Percentiles rank a stretch among this genome's conserved stretches.
phyloP scores from a whole-genome alignment of 2,329 filamentous ascomycete genomes.

The Penicillium fuscoglaucum region DNA sequence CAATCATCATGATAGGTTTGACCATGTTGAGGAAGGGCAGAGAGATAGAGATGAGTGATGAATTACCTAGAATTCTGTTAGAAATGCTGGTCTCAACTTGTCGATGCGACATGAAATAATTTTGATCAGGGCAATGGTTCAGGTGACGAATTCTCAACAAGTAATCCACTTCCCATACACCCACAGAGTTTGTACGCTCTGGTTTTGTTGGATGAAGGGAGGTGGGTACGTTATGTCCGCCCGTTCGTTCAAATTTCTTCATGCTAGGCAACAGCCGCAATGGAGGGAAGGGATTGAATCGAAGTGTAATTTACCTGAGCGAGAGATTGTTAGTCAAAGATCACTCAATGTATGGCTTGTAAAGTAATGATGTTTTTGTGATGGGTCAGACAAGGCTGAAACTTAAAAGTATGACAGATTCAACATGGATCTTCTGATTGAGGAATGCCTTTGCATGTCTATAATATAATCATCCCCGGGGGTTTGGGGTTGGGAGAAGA shows the following conservation, averaged over 20 bases:
- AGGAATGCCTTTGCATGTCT: slow-evolving; percentile 69
- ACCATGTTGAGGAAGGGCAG: slow-evolving; percentile 26
- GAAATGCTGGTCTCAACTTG: slow-evolving; percentile 21
- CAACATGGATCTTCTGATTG: slow-evolving; percentile 65
- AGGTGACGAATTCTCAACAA: slow-evolving; percentile 71
- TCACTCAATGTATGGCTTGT: slow-evolving; percentile 25
- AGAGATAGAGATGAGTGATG: slow-evolving; percentile 15
- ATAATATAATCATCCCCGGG: slow-evolving; percentile 59
- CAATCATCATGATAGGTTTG: slow-evolving; percentile 62
- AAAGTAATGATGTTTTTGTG: slow-evolving; percentile 14
- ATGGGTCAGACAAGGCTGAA: slow-evolving; percentile 68
- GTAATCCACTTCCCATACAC: slow-evolving; percentile 54
- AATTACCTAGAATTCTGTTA: slow-evolving; percentile 30
- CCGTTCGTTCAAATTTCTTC: slow-evolving; percentile 69
- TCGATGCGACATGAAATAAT: slow-evolving; percentile 14
- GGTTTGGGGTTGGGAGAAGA: slow-evolving; percentile 13
- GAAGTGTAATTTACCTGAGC: slow-evolving; percentile 35
- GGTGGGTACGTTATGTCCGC: slow-evolving; percentile 64
- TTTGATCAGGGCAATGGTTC: slow-evolving; percentile 42
- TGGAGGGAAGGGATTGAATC: slow-evolving; percentile 16
- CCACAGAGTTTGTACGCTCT: slow-evolving; percentile 66
- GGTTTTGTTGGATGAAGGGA: slow-evolving; percentile 54
- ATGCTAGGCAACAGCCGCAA: slow-evolving; percentile 41
- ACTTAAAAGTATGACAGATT: slow-evolving; percentile 62
- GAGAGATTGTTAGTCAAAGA: slow-evolving; percentile 32